Percentiles rank a stretch among this genome's conserved stretches.
Evolutionary conservation across 2,329 filamentous ascomycete species (phyloP).

Genomic region (Harringtonia lauricola): DNA sequence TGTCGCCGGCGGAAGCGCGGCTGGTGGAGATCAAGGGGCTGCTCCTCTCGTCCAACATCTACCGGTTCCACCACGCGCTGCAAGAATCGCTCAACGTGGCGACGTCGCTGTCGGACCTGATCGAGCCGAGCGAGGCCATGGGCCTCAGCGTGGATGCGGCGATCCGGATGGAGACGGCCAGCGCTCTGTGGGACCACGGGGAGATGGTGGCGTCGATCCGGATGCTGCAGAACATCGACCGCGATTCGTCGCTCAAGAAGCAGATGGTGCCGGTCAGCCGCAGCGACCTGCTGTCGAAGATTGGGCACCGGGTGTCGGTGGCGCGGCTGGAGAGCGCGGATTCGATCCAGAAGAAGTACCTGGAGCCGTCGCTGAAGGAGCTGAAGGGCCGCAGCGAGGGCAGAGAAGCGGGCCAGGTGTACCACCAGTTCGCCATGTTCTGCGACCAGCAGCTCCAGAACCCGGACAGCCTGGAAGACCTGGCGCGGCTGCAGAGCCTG

Average conservation of each 20-base stretch:
- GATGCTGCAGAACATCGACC: slow-evolving; percentile 68
- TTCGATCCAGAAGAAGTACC: slow-evolving; percentile 75
- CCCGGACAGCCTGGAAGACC: slow-evolving; percentile 72
- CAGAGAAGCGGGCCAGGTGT: slow-evolving; percentile 73
- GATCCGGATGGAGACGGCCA: slow-evolving; percentile 72
- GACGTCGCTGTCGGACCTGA: slow-evolving; percentile 69
- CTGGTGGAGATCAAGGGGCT: slow-evolving; percentile 68
- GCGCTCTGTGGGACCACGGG: slow-evolving; percentile 87
- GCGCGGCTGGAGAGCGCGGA: slow-evolving; percentile 87
- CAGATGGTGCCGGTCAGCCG: slow-evolving; percentile 63
- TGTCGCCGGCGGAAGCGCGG: slow-evolving; percentile 53
- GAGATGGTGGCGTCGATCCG: slow-evolving; percentile 82
- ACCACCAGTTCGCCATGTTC: slow-evolving; percentile 89
- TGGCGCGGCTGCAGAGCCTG: slow-evolving; percentile 68
- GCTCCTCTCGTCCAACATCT: slow-evolving; percentile 62
- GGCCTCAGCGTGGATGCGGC: slow-evolving; percentile 68
- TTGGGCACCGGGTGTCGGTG: slow-evolving; percentile 80
- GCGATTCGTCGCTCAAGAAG: slow-evolving; percentile 47
- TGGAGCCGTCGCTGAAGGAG: slow-evolving; percentile 74
- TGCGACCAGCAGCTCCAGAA: slow-evolving; percentile 92
- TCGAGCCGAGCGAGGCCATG: slow-evolving; percentile 56
- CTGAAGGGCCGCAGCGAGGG: slow-evolving; percentile 58
- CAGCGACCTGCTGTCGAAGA: slow-evolving; percentile 73
- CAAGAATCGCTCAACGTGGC: slow-evolving; percentile 83
- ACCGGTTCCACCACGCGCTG: slow-evolving; percentile 66